Evolutionary conservation across 371 early-diverging fungal species (phyloP), one percentile per base, ranked within the genome.

Genomic region (Scutellospora calospora): DNA sequence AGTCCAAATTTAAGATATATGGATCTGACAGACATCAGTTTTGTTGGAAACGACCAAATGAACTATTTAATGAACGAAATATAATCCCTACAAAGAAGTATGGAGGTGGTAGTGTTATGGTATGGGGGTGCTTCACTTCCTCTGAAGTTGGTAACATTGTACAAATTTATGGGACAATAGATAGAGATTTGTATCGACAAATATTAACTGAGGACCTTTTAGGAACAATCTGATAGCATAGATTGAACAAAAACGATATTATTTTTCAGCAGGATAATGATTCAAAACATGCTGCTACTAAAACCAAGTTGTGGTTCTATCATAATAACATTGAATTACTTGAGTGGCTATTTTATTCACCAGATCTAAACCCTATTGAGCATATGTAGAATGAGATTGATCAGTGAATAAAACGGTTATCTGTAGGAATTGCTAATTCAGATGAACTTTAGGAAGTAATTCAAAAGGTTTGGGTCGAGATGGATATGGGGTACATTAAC

Each of bases 361-460:
- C 82, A 1, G 83, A 87, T 49, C 66, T 86, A 0, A 86, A 85
- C 33, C 85, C 83, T 0, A 86, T 87, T 52, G 86, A 86, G 57
- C 81, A 82, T 63, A 41, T 81, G 76, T 84, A 81, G 82, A 31
- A 63, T 12, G 66, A 82, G 18, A 55, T 85, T n/a, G 76, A 85
- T 76, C 57, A 38, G 20, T 6, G 59, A 9, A 54, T 82, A 12
- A 38, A 16, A 62, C 71, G 16, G 27, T 57, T 11, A 55, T 62
- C 60, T 27, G 66, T 1, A 20, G 41, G 16, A 59, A 55, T 55
- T 71, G 63, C n/a, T 27, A 18, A 3, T 41, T 59, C 9, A 76
- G 75, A 54, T 55, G 38, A 82, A 6, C 31, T 82, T 12, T 79
- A 62, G 54, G 75, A 82, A 22, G 31, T 49, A 31, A 33, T 82